Evolutionary conservation across 345 rosid genomes (phyloP), one percentile per base, ranked within the genome.

Genomic region (Melastoma malabathricum): DNA sequence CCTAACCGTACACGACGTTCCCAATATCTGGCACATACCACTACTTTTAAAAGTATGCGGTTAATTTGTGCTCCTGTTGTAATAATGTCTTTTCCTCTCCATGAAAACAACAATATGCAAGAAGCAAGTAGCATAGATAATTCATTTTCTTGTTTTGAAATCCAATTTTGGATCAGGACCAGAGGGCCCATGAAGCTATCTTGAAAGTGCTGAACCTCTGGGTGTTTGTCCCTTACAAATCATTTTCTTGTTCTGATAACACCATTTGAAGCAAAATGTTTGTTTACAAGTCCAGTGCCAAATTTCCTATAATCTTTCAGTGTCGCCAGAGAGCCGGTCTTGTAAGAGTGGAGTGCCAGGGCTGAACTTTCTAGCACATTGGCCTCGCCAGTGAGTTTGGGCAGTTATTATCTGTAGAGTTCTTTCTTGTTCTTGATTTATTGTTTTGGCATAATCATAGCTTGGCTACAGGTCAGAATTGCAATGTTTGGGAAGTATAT

Each of bases 11-110:
- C 75, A 79, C 47, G 99, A 93, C 60, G 94, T 90, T 54, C 71
- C 97, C 51, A 93, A 93, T 69, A 93, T 93, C 59, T 93, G 99
- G 99, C 89, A 93, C 52, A 69, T 93, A 63, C 99, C 99, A 52
- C 68, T 83, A 66, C 83, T 93, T 61, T 70, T 93, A 29, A 78
- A 76, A 68, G 99, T 92, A 68, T 72, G 89, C 63, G 9, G 41
- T 23, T 38, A 46, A 10, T 15, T 9, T 4, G 18, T 29, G 14
- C 39, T 20, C 43, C 19, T 60, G 13, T 12, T 60, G 13, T 12
- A 18, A 16, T 2, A 16, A 18, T 39, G 18, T n/a, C 19, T 15
- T 25, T 7, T 52, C 14, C 18, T 6, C 34, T 34, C 41, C 41
- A 7, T 34, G 41, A 2, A 34, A 34, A 34, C 12, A 6, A 34